These are phyloP conservation scores for Aspergillus nanangensis DNA, from an alignment of 495 filamentous ascomycete genomes.

Conservation along the genomic window DNA sequence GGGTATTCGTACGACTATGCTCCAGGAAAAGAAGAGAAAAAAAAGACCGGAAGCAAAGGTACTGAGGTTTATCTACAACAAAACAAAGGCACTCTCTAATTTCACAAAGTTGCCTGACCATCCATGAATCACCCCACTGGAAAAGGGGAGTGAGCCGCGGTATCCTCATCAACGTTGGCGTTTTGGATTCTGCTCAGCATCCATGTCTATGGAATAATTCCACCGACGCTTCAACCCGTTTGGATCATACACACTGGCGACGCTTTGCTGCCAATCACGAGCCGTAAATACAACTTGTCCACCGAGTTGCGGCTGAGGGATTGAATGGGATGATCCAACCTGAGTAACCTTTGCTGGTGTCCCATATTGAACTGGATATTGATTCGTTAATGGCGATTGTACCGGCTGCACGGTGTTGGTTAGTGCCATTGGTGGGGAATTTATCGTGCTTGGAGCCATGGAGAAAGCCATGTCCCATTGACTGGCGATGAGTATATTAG, in stretches of 20 bases:
- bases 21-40: no score
- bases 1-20: no score
- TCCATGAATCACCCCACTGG: no score
- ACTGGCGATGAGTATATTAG: constrained; percentile 41
- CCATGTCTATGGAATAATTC: constrained; percentile 43
- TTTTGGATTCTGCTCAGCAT: constrained; percentile 26
- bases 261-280: constrained; percentile 93
- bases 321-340: constrained; percentile 38
- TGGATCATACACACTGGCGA: constrained; percentile 80
- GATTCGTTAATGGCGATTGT: constrained; percentile 21
- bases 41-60: no score
- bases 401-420: constrained; percentile 28
- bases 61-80: no score
- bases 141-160: no score
- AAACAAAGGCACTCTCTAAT: no score
- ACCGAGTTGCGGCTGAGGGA: constrained; percentile 52
- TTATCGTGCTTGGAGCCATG: constrained; percentile 47
- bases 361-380: constrained; percentile 38
- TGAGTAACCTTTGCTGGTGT: constrained; percentile 27
- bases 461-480: constrained; percentile 94
- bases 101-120: no score
- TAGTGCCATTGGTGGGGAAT: constrained; percentile 44
- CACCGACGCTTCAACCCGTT: constrained; percentile 73
- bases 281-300: constrained; percentile 74
- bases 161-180: constrained; percentile 34